Evolutionary conservation across 352 stramenopile genomes (phyloP).

Genomic region (Phytophthora crassamura): DNA sequence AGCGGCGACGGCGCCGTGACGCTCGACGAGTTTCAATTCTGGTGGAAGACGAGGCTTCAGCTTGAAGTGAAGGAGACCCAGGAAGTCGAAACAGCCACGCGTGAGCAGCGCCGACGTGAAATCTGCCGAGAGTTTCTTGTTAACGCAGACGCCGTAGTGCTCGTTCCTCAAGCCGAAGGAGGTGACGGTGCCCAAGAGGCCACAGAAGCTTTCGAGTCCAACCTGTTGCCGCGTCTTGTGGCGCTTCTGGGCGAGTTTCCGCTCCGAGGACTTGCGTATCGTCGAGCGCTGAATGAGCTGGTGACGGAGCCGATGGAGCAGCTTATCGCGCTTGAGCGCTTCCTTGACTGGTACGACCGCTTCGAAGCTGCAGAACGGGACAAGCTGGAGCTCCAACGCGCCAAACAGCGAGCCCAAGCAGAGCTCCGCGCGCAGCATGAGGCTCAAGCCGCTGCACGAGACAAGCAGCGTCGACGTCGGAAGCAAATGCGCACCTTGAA

Average conservation of each 20-base stretch:
- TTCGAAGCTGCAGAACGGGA: constrained; percentile 60
- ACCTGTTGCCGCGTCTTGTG: constrained; percentile 61
- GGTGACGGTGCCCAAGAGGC: background rate
- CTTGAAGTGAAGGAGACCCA: constrained; percentile 60
- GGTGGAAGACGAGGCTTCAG: constrained; percentile 75
- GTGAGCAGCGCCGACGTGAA: constrained; percentile 25
- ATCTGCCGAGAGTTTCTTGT: constrained; percentile 53
- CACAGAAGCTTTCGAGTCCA: constrained; percentile 54
- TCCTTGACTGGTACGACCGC: constrained; percentile 59
- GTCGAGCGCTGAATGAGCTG: constrained; percentile 54
- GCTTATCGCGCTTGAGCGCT: constrained; percentile 53
- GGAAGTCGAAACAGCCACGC: constrained; percentile 34
- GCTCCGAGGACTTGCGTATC: constrained; percentile 60
- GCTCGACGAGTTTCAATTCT: constrained; percentile 77
- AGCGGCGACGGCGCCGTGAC: constrained; percentile 71
- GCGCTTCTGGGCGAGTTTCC: constrained; percentile 55
- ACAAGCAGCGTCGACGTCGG: constrained; percentile 43
- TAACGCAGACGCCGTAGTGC: constrained; percentile 45
- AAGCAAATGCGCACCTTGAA: constrained; percentile 43
- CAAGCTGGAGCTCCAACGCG: constrained; percentile 51
- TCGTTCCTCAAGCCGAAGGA: background rate
- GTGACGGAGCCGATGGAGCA: constrained; percentile 45
- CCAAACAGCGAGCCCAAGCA: constrained; percentile 52
- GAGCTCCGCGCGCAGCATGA: constrained; percentile 44
- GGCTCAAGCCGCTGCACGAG: constrained; percentile 37